Percentiles rank a stretch among this genome's conserved stretches.
phyloP scores from a whole-genome alignment of 2,329 filamentous ascomycete genomes.

The Xylariales sp. region DNA sequence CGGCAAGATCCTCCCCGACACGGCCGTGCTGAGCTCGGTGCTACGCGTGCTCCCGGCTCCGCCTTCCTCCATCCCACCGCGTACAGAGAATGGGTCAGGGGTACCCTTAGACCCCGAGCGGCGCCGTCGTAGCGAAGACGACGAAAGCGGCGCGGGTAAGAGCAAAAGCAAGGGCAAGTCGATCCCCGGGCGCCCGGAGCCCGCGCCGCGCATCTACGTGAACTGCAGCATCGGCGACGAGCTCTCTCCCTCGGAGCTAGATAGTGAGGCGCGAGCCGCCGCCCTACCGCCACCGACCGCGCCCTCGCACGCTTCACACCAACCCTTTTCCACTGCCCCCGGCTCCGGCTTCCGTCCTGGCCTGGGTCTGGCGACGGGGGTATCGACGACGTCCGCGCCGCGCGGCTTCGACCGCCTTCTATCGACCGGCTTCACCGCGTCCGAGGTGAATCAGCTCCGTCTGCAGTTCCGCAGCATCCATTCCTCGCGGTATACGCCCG shows the following conservation, averaged over 20 bases:
- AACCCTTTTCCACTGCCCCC: conserved; percentile 26
- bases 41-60: conserved; percentile 72
- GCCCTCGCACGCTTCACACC: conserved; percentile 7
- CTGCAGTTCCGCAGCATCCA: conserved; percentile 91
- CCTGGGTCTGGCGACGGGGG: conserved; percentile 27
- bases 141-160: conserved; percentile 42
- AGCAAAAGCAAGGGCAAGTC: conserved; percentile 76
- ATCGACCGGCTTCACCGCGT: conserved; percentile 80
- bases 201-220: conserved; percentile 77
- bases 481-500: conserved; percentile 82
- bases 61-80: conserved; percentile 52
- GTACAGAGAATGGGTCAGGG: conserved; percentile 11
- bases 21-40: conserved; percentile 73
- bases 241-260: conserved; percentile 76
- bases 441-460: conserved; percentile 86
- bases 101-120: not conserved
- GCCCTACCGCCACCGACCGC: conserved; percentile 33
- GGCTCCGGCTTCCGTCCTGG: conserved; percentile 24
- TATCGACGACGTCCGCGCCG: conserved; percentile 63
- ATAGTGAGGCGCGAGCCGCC: conserved; percentile 68
- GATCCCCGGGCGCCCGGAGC: conserved; percentile 60
- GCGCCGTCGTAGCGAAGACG: not conserved
- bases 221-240: conserved; percentile 91
- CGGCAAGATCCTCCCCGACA: conserved; percentile 85
- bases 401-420: conserved; percentile 91